phyloP scores from a whole-genome alignment of 1,284 basidiomycete species.

The Malassezia globosa region DNA sequence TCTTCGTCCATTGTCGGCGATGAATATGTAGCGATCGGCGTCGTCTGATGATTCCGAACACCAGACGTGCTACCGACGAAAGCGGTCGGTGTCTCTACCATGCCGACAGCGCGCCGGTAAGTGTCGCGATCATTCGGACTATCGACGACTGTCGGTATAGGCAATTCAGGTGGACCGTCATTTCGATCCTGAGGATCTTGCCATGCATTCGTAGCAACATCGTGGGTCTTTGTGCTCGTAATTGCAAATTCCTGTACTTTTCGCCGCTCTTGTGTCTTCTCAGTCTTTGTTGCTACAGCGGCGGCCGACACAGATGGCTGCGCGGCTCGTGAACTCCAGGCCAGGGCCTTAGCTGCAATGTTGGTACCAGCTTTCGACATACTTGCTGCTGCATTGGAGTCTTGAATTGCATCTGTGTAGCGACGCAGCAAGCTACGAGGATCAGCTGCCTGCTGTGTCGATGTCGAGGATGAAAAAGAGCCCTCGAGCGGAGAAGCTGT shows the following conservation, averaged over 20 bases:
- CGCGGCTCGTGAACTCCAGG: constrained; percentile 12
- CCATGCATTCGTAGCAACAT: no score
- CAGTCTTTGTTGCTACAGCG: not conserved
- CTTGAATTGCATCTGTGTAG: constrained; percentile 38
- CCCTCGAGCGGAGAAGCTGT: no score
- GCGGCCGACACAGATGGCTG: not conserved
- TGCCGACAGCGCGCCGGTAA: no score
- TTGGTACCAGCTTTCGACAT: constrained; percentile 42
- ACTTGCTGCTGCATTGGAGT: constrained; percentile 39
- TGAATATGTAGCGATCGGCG: no score
- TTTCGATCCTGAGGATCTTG: not conserved
- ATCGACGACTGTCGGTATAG: constrained; percentile 9
- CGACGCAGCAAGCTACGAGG: constrained; percentile 18
- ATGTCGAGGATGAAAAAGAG: no score
- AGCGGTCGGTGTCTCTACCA: no score
- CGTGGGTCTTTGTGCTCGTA: no score
- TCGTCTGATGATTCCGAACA: no score
- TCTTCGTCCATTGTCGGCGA: not conserved
- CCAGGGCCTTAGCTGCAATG: constrained; percentile 36
- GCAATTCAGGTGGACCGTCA: constrained; percentile 5
- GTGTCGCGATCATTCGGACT: constrained; percentile 2
- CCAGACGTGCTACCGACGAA: no score
- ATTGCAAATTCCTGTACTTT: not conserved
- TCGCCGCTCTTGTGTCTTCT: not conserved
- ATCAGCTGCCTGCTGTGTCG: not conserved